Conservation (phyloP, 441 rosid species). For the Croton setiger region DNA sequence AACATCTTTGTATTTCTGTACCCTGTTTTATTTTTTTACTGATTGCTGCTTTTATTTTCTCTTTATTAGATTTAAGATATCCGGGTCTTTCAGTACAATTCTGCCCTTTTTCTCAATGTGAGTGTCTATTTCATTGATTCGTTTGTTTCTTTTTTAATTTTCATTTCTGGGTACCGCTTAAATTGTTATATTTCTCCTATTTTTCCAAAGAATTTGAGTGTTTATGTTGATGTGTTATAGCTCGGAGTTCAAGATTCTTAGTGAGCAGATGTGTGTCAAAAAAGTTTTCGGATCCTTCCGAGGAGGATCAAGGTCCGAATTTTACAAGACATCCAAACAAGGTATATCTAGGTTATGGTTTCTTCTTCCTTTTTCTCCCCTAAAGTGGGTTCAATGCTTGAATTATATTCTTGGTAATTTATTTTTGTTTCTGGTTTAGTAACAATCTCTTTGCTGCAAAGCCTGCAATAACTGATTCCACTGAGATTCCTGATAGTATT, state of each 20-base stretch:
- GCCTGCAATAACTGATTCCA: not conserved
- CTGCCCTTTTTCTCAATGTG: conserved; percentile 19
- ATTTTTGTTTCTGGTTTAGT: not conserved
- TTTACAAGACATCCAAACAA: conserved; percentile 20
- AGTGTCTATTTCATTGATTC: conserved; percentile 7
- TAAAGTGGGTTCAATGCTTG: not conserved
- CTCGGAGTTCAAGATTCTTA: conserved; percentile 28
- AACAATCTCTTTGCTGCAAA: not conserved
- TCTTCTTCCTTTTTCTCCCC: not conserved
- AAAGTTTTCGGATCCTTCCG: conserved; percentile 34
- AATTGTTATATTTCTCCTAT: not conserved
- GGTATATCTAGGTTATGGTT: conserved; percentile 24
- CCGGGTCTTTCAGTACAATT: conserved; percentile 16
- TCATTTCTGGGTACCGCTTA: not conserved
- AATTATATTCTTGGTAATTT: not conserved
- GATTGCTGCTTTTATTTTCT: not conserved
- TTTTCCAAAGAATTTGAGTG: not conserved
- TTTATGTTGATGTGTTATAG: conserved; percentile 11
- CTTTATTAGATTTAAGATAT: not conserved
- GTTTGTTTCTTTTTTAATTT: not conserved
- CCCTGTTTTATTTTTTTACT: not conserved
- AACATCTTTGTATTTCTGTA: not conserved
- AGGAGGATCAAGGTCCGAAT: conserved; percentile 26
- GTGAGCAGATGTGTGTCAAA: conserved; percentile 30
- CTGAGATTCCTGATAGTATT: not conserved